Percentiles rank a stretch among this genome's conserved stretches.
Evolutionary conservation across 805 yeast genomes (phyloP).

Genomic region (Kuraishia ogatae): DNA sequence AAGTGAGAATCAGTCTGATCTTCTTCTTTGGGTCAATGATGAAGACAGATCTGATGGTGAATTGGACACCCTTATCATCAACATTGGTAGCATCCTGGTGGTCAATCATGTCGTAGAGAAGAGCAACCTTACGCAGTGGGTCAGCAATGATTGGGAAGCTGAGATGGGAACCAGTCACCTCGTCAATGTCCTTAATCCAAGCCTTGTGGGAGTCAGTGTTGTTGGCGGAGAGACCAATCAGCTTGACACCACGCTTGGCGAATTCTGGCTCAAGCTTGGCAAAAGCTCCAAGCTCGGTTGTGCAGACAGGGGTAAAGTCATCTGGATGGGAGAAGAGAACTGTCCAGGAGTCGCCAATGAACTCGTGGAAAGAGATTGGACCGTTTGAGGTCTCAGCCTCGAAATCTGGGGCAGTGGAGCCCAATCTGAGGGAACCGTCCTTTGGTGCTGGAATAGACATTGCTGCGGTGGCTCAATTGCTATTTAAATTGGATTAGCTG

Average conservation of each 20-base stretch:
- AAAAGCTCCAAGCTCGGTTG: slow-evolving; percentile 72
- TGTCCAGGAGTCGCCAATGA: slow-evolving; percentile 53
- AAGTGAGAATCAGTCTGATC: slow-evolving; percentile 52
- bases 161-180: slow-evolving; percentile 49
- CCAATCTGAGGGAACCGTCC: slow-evolving; percentile 34
- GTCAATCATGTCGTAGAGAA: slow-evolving; percentile 62
- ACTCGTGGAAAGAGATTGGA: slow-evolving; percentile 53
- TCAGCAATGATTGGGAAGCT: slow-evolving; percentile 67
- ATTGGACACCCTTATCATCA: slow-evolving; percentile 54
- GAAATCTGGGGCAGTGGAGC: slow-evolving; percentile 66
- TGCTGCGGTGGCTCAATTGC: neutral
- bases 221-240: slow-evolving; percentile 64
- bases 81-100: slow-evolving; percentile 60
- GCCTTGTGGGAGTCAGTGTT: slow-evolving; percentile 49
- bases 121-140: slow-evolving; percentile 50
- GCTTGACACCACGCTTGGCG: slow-evolving; percentile 51
- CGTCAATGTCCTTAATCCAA: slow-evolving; percentile 70
- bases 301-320: slow-evolving; percentile 74
- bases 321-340: slow-evolving; percentile 71
- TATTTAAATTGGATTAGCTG: neutral
- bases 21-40: slow-evolving; percentile 61
- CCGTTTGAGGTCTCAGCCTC: slow-evolving; percentile 56
- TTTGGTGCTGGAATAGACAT: slow-evolving; percentile 34
- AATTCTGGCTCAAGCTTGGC: slow-evolving; percentile 66
- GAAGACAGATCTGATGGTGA: slow-evolving; percentile 66